Evolutionary conservation across 805 yeast genomes (phyloP).

Genomic region (Grigorovia transvaalensis): DNA sequence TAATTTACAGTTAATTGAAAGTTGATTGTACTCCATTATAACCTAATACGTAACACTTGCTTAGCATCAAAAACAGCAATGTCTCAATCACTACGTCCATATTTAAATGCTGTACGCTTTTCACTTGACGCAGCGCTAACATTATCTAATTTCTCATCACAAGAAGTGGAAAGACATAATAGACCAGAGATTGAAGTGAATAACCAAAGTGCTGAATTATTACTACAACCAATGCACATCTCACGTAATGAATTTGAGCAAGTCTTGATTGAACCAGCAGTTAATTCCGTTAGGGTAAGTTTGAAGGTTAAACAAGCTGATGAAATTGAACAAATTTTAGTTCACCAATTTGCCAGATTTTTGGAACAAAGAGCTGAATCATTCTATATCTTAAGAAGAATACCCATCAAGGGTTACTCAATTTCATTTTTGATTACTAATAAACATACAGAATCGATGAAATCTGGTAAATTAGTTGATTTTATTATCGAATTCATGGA

Average conservation of each 20-base stretch:
- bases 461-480: constrained; percentile 89
- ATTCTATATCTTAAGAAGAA: constrained; percentile 83
- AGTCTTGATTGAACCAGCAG: constrained; percentile 86
- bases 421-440: constrained; percentile 89
- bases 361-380: constrained; percentile 93
- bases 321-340: constrained; percentile 89
- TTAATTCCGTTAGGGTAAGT: constrained; percentile 84
- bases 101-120: constrained; percentile 83
- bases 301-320: constrained; percentile 95
- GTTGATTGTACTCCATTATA: no score
- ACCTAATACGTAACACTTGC: background rate
- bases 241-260: constrained; percentile 90
- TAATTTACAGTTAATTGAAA: no score
- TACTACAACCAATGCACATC: constrained; percentile 80
- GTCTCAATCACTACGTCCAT: constrained; percentile 97
- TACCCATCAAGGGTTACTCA: constrained; percentile 83
- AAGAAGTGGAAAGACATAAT: constrained; percentile 92
- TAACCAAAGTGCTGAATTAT: constrained; percentile 68
- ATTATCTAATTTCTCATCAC: constrained; percentile 88
- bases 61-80: constrained; percentile 16
- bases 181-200: constrained; percentile 88
- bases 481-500: constrained; percentile 98
- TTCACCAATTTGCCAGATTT: constrained; percentile 88
- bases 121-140: constrained; percentile 91
- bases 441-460: constrained; percentile 90